Evolutionary conservation across 768 basidiomycete species (phyloP).

Genomic region (Rhodocollybia butyracea): DNA sequence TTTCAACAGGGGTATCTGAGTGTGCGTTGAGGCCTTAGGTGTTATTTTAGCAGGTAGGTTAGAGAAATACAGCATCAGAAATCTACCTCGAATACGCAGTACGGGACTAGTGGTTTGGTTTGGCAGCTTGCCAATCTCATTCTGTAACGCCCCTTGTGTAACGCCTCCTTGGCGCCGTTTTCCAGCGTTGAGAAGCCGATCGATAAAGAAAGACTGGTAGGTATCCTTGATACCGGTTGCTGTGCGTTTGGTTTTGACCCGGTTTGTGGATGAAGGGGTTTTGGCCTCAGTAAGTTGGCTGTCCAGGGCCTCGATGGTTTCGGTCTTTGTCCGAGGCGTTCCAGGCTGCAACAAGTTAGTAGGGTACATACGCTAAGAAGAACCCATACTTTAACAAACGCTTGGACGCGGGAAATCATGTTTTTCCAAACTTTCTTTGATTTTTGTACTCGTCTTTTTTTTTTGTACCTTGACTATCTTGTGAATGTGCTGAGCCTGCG

Average conservation of each 20-base stretch:
- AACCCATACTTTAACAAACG: not conserved
- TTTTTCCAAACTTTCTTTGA: not conserved
- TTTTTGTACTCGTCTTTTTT: not conserved
- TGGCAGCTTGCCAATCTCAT: not conserved
- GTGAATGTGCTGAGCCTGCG: too few relatives aligned
- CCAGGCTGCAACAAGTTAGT: not conserved
- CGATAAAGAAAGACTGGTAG: not conserved
- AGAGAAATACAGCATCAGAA: not conserved
- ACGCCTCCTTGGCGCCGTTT: not conserved
- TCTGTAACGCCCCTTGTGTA: not conserved
- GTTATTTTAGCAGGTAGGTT: too few relatives aligned
- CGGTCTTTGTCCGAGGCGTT: not conserved
- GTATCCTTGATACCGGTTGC: not conserved
- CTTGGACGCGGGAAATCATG: not conserved
- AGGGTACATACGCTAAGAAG: not conserved
- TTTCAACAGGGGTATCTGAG: constrained; percentile 17
- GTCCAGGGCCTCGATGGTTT: not conserved
- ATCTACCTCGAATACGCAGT: not conserved
- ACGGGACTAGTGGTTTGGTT: not conserved
- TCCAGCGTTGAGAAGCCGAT: not conserved
- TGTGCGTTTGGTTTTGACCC: not conserved
- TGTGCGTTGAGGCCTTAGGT: constrained; percentile 16
- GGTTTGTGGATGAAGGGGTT: not conserved
- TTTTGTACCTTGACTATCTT: too few relatives aligned
- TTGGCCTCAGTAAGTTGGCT: not conserved